Evolutionary conservation across 179 eudicot species (phyloP), one percentile per base, ranked within the genome.

Genomic region (Vitellaria paradoxa): DNA sequence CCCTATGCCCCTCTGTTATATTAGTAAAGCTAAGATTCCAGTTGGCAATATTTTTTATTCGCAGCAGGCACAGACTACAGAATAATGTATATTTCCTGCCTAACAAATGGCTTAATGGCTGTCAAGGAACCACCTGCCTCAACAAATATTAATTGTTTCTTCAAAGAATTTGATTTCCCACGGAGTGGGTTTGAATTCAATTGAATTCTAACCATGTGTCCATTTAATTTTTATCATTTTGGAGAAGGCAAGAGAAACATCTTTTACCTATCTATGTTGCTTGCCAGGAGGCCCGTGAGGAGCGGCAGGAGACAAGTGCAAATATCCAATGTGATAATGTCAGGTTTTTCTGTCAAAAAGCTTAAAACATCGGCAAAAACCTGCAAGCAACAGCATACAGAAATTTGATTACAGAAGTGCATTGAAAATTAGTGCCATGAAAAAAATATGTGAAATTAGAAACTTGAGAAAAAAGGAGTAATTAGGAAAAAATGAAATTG

Each of bases 361-460:
- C 91, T 88, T 65, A 88, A 73, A 68, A 96, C 89, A 85, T 96
- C 99, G 77, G 96, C 97, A 74, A 88, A 80, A 60, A 96, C 99
- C 99, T 96, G 93, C 84, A 83, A 23, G 14, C 57, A 14, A 61
- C 63, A 59, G 49, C 42, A 81, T 60, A 52, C 9, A 20, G 65
- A 20, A 72, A 61, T 2, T 53, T n/a, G 42, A 52, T 46, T 14
- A 65, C 4, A 72, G 45, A 42, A 26, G 71, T 65, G 65, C 46
- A 65, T 65, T 56, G 46, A 66, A 65, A 67, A 79, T 37, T 56
- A 81, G 68, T 61, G 10, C 14, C 8, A 9, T 4, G 23, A 49
- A 24, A 47, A 30, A 64, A 47, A 70, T 17, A 26, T 47, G 18
- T 26, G 17, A 3, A 13, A 14, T 49, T 7, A 37, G 10, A 23